Evolutionary conservation across 2,329 filamentous ascomycete genomes (phyloP), one percentile per base, ranked within the genome.

Genomic region (Neonectria magnoliae): DNA sequence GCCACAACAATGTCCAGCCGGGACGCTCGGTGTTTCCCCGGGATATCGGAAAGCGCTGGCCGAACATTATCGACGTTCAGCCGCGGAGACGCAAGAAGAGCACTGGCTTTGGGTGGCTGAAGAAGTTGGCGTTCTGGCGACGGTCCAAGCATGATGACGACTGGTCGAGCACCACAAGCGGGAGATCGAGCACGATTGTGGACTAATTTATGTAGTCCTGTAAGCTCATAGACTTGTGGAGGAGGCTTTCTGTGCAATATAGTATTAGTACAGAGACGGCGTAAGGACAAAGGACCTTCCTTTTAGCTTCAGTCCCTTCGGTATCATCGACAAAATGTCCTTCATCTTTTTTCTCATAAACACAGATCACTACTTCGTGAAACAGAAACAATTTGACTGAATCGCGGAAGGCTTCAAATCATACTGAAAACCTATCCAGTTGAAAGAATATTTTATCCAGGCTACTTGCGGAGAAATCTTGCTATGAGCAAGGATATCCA

Each of bases 71-170:
- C 10, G 16, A 16, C 20, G 27, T 36, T 5, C 25, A 22, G 22
- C 33, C 29, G 16, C 29, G 22, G 7, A 14, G 13, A 16, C 38
- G 41, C 20, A 53, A 54, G n/a, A 38, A 27, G 10, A 29, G n/a
- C 2, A 36, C 36, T 33, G 38, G 50, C 16, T 54, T 60, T 22
- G 50, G 50, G 13, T 60, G 57, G 57, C 8, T 60, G 2, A 60
- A 48, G 18, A 54, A 54, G 42, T 14, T 60, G 50, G 57, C 57
- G 20, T 60, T 47, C 20, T 60, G 57, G 57, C 50, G 50, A 6
- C 31, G 50, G 10, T 47, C 57, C n/a, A 48, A 47, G 42, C 10
- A 22, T 22, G 31, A 33, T 14, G 57, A 60, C 41, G 16, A 42
- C 3, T 5, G 16, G 29, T 51, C 57, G 16, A 55, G 50, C 38